phyloP scores from a whole-genome alignment of 495 filamentous ascomycete genomes.

The Penicillium odoratum region DNA sequence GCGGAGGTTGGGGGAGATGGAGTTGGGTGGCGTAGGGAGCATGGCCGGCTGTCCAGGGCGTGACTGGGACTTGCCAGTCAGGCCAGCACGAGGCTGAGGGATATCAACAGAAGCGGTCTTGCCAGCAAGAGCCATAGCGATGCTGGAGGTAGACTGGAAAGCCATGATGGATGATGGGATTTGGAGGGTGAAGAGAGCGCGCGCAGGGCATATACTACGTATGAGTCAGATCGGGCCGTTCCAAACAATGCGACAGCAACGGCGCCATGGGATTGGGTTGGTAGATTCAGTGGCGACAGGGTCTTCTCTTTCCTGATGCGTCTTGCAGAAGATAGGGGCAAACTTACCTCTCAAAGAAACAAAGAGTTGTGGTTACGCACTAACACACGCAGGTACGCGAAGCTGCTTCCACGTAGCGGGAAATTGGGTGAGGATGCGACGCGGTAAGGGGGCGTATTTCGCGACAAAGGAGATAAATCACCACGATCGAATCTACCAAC shows the following conservation, averaged over 20 bases:
- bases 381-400: slow-evolving; percentile 15
- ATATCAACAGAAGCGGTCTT: slow-evolving; percentile 69
- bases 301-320: slow-evolving; percentile 1
- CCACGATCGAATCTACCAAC: slow-evolving; percentile 7
- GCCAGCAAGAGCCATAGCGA: slow-evolving; percentile 64
- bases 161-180: slow-evolving; percentile 42
- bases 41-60: slow-evolving; percentile 55
- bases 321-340: slow-evolving; percentile 2
- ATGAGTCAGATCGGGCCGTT: slow-evolving; percentile 32
- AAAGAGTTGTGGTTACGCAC: slow-evolving; percentile 15
- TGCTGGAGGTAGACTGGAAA: slow-evolving; percentile 54
- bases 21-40: slow-evolving; percentile 93
- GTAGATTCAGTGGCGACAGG: slow-evolving; percentile 21
- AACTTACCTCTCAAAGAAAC: slow-evolving; percentile 23
- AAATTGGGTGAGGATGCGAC: slow-evolving; percentile 20
- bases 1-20: slow-evolving; percentile 86
- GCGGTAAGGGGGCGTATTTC: slow-evolving; percentile 21
- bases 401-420: slow-evolving; percentile 13
- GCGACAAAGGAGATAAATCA: slow-evolving; percentile 16
- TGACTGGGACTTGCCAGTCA: slow-evolving; percentile 57
- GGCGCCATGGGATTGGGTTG: slow-evolving; percentile 16
- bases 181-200: slow-evolving; percentile 10
- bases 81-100: slow-evolving; percentile 62
- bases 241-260: slow-evolving; percentile 22
- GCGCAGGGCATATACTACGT: slow-evolving; percentile 5